phyloP scores from a whole-genome alignment of 1,284 basidiomycete genomes.

The Neolentinus lepideus region DNA sequence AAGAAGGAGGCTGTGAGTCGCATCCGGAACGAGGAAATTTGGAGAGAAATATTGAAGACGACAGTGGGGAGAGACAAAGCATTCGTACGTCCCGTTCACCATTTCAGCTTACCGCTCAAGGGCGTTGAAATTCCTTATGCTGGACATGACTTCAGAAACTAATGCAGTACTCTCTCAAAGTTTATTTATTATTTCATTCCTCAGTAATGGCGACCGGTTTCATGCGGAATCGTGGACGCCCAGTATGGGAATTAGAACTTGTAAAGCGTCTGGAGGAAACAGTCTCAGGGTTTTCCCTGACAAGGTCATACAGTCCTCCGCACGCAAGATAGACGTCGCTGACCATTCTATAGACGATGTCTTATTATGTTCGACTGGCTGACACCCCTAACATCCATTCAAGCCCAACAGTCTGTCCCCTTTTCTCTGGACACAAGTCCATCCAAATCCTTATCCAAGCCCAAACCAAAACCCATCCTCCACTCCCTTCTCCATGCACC shows the following conservation, averaged over 20 bases:
- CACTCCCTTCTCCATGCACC: constrained; percentile 69
- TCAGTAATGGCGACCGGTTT: constrained; percentile 37
- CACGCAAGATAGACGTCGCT: constrained; percentile 5
- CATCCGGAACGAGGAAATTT: constrained; percentile 57
- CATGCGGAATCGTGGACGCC: constrained; percentile 34
- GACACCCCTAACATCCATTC: constrained; percentile 58
- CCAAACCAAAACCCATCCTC: constrained; percentile 41
- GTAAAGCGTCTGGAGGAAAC: constrained; percentile 53
- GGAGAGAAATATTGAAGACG: constrained; percentile 69
- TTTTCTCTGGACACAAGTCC: constrained; percentile 29
- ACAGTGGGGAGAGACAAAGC: constrained; percentile 75
- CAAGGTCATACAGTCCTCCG: constrained; percentile 39
- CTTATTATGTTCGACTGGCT: constrained; percentile 80
- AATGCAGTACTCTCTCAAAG: constrained; percentile 70
- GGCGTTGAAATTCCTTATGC: too few relatives aligned
- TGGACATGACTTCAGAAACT: too few relatives aligned
- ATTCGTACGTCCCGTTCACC: constrained; percentile 74
- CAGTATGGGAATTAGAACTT: constrained; percentile 48
- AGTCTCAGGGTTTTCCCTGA: constrained; percentile 58
- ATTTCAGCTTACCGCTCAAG: too few relatives aligned
- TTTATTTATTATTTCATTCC: constrained; percentile 66
- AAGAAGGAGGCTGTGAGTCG: constrained; percentile 33
- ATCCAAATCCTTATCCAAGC: constrained; percentile 14
- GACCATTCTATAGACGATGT: constrained; percentile 48
- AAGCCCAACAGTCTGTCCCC: constrained; percentile 55